Base-by-base conservation (phyloP, 2,329 filamentous ascomycete species). In the Beauveria caledonica region DNA sequence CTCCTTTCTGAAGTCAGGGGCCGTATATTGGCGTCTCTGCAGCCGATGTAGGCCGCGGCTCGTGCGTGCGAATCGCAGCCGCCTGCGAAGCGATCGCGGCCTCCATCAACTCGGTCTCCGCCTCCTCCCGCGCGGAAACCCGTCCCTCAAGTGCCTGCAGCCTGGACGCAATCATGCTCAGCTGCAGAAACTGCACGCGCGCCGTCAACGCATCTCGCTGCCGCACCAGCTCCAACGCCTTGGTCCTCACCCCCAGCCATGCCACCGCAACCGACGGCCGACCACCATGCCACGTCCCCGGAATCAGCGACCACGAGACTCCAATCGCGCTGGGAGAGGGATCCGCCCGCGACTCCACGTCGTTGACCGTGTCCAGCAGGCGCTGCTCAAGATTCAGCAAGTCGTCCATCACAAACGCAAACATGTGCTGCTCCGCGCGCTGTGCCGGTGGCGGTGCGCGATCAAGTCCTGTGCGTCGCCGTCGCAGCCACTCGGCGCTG, bases 171-270 rank as follows among this genome's bases (percentile, higher is more conserved):
- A 79, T 73, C 72, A 80, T 76, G 68, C 75, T 78, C 71, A 77
- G 76, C 66, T 80, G 76, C 60, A 77, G 73, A 64, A 80, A 80
- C 52, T 78, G 72, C 45, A 80, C 77, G 42, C 77, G 70, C 8
- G 71, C 71, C 1, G 76, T 77, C 64, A 78, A 64, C 3, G 74
- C 72, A 57, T 79, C 76, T 51, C 77, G 72, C 69, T 79, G 76
- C 27, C 76, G 70, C 19, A 77, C 75, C 15, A 80, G 65, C 59
- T 80, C 76, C 60, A 80, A 62, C 3, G 76, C 75, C 63, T 78
- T 78, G 9, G 71, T 71, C 36, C 77, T 68, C 13, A 78, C 74
- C 1, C 72, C 70, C 42, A 79, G 61, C 77, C 78, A 80, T 17
- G 73, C 73, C 64, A 80, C 70, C 45, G 76, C 76, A 29, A 80